These are phyloP conservation scores for Striga asiatica DNA, from an alignment of 257 asterid species.

Conservation along the genomic window DNA sequence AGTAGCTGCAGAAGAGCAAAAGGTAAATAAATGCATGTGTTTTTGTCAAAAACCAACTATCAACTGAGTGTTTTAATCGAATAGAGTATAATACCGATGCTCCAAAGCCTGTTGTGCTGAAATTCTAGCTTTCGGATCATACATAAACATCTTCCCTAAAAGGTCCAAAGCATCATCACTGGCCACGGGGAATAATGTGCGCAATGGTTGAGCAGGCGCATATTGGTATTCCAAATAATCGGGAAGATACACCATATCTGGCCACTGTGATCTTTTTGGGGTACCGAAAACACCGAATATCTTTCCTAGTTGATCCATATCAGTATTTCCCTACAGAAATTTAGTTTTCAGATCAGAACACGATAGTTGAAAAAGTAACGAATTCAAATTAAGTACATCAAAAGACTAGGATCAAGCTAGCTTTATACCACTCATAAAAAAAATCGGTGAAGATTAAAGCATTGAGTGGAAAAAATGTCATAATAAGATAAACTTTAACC, in stretches of 20 bases:
- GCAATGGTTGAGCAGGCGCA: constrained; percentile 48
- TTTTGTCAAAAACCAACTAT: constrained; percentile 2
- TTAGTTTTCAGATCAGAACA: constrained; percentile 12
- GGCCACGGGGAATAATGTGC: constrained; percentile 86
- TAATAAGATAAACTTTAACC: constrained; percentile 33
- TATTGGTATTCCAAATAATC: constrained; percentile 80
- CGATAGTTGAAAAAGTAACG: neutral
- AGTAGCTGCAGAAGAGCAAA: constrained; percentile 45
- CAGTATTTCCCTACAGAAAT: constrained; percentile 69
- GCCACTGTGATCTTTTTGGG: constrained; percentile 86
- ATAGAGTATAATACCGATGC: constrained; percentile 62
- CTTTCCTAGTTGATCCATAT: constrained; percentile 96
- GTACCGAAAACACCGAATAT: constrained; percentile 93
- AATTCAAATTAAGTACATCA: constrained; percentile 1
- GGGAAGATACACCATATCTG: constrained; percentile 84
- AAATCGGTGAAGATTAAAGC: neutral
- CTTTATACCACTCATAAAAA: too few species aligned
- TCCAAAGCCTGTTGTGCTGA: constrained; percentile 92
- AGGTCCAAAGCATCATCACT: constrained; percentile 87
- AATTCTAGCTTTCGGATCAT: constrained; percentile 86
- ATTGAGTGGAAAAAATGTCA: constrained; percentile 2
- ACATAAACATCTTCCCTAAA: constrained; percentile 71
- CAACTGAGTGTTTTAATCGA: constrained; percentile 5
- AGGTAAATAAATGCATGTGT: constrained; percentile 13
- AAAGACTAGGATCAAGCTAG: neutral